Percentiles rank a stretch among this genome's conserved stretches.
Evolutionary conservation across 768 basidiomycete species (phyloP).

Genomic region (Daedaleopsis nitida): DNA sequence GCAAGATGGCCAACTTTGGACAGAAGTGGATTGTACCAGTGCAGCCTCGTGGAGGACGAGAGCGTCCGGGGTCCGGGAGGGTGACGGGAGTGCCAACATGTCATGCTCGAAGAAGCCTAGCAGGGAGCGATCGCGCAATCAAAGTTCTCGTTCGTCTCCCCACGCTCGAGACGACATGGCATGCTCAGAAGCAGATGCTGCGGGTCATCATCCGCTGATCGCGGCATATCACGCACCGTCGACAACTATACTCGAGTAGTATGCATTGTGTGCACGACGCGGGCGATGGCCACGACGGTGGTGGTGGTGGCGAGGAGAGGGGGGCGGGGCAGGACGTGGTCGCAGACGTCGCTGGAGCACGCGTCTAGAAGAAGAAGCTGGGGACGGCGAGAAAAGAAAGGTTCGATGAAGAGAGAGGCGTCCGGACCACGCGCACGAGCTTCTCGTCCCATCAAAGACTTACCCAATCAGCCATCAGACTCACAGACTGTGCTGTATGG

Average conservation of each 20-base stretch:
- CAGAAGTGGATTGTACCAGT: neutral
- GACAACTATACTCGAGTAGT: no score
- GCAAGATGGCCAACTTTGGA: no score
- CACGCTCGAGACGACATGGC: constrained; percentile 1
- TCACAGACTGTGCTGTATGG: constrained; percentile 9
- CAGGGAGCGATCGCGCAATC: constrained; percentile 12
- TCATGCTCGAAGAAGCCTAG: constrained; percentile 9
- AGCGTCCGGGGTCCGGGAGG: neutral
- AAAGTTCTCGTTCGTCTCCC: constrained; percentile 8
- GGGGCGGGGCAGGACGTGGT: constrained; percentile 4
- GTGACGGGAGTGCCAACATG: neutral
- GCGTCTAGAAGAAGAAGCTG: constrained; percentile 14
- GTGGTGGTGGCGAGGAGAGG: neutral
- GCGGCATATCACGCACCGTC: constrained; percentile 13
- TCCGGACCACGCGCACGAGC: constrained; percentile 20
- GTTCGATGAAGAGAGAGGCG: constrained; percentile 4
- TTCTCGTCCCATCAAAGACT: constrained; percentile 23
- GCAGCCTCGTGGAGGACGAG: constrained; percentile 3
- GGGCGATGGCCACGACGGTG: neutral
- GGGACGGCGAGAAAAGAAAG: constrained; percentile 1
- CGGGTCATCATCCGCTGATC: constrained; percentile 21
- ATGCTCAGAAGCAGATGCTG: constrained; percentile 15
- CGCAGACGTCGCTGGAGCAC: constrained; percentile 16
- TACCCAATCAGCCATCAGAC: constrained; percentile 23
- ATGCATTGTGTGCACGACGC: neutral